A percentile compares a stretch with the other conserved stretches of the same genome.
Evolutionary conservation across 2,329 filamentous ascomycete genomes (phyloP).

Genomic region (Phaeomoniella chlamydospora): DNA sequence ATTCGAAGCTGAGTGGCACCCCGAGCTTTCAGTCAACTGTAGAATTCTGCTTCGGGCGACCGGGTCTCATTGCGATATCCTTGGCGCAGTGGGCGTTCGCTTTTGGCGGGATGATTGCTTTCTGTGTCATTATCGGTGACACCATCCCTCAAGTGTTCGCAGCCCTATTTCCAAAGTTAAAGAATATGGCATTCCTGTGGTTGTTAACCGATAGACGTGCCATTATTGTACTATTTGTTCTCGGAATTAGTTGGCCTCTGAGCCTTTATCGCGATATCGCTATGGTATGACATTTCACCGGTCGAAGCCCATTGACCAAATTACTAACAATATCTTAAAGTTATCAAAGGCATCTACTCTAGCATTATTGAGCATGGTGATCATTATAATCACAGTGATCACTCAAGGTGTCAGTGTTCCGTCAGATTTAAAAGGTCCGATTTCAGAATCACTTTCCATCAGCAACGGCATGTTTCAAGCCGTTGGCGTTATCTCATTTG

Average conservation of each 20-base stretch:
- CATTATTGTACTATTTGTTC: slow-evolving; percentile 74
- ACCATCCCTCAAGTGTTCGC: slow-evolving; percentile 81
- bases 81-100: slow-evolving; percentile 96
- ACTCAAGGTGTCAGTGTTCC: slow-evolving; percentile 69
- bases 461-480: slow-evolving; percentile 87
- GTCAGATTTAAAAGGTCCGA: slow-evolving; percentile 53
- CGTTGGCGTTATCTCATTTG: slow-evolving; percentile 95
- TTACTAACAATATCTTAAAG: too few relatives aligned
- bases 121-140: slow-evolving; percentile 93
- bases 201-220: slow-evolving; percentile 68
- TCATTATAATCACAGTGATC: slow-evolving; percentile 80
- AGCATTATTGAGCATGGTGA: slow-evolving; percentile 79
- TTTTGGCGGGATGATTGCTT: slow-evolving; percentile 96
- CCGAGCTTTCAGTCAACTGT: slow-evolving; percentile 93
- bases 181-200: slow-evolving; percentile 61
- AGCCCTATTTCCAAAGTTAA: slow-evolving; percentile 66
- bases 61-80: slow-evolving; percentile 77
- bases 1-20: slow-evolving; percentile 88
- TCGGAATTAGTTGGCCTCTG: slow-evolving; percentile 79
- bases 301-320: slow-evolving; percentile 2
- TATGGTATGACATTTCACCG: slow-evolving; percentile 46
- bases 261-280: slow-evolving; percentile 93
- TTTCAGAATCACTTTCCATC: slow-evolving; percentile 59
- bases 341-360: slow-evolving; percentile 91
- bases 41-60: slow-evolving; percentile 82